Base-by-base conservation (phyloP, 1,284 basidiomycete species). In the Cutaneotrichosporon dermatis region DNA sequence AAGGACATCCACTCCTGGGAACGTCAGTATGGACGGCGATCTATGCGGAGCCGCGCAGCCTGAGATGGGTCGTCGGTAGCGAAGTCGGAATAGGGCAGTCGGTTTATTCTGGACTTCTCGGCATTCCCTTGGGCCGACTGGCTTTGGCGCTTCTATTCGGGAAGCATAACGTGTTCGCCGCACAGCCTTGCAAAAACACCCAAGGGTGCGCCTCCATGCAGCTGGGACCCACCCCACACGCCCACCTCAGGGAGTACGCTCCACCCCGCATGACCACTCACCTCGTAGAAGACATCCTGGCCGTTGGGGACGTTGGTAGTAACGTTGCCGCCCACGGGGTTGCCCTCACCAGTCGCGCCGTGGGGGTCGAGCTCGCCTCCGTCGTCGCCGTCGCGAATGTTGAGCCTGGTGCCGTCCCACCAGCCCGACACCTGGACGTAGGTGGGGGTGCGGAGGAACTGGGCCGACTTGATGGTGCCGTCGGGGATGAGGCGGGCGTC, bases 271-370 rank as follows among this genome's bases (percentile, higher is more conserved):
- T 25, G 25, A 40, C 13, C 10, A 54, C 57, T 54, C 69, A 81
- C 80, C 66, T 82, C 72, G 76, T 82, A 82, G 60, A 74, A 54
- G 33, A 52, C 52, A 25, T 51, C 44, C 13, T 46, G 45, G 52
- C 58, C 61, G 16, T 51, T 58, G 13, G 54, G 51, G 45, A 49
- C 40, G 53, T 57, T 58, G 59, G 80, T 78, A 44, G 81, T 82
- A 55, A 82, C 81, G 67, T 82, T 82, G 45, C 81, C 82, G 53
- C 82, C 82, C 55, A 81, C 72, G 43, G 82, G 82, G 77, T 83
- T 83, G 52, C 81, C 82, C 66, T 75, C 67, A 64, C 71, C 73
- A 37, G 71, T 74, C 8, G 78, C 78, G 54, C 80, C 80, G 72
- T 81, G 79, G 12, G 81, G 79, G 72, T 81, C 80, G 45, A 81